Base-by-base conservation (phyloP, 192 early-diverging fungal genomes). In the Gaertneriomyces sp. region DNA sequence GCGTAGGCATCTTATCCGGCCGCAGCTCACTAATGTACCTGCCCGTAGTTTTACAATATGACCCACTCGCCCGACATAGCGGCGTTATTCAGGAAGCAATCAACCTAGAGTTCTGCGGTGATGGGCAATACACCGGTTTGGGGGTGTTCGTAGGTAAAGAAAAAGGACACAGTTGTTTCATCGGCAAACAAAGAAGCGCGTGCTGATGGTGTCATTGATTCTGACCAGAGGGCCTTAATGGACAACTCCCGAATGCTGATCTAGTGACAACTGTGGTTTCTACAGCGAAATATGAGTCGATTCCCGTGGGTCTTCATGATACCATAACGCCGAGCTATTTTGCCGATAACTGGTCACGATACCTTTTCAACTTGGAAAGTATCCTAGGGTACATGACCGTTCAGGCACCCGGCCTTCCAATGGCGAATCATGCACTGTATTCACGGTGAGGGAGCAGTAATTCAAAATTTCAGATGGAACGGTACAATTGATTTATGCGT, bases 181-280 rank as follows among this genome's bases (percentile, higher is more conserved):
- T 20, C 14, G 12, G 2, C 54, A 1, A 43, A 38, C 58, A 14
- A 0, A 17, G 25, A 33, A 33, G 25, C 25, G 25, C 25, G 25
- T 63, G 38, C 33, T 9, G 20, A 66, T 20, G 38, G 17, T 11
- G 1, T 38, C n/a, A 9, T 51, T 62, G 60, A 52, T 61, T 17
- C 25, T 53, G 70, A 7, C 56, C 60, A 58, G 71, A 73, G 45
- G 93, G 95, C 6, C 82, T 93, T 14, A 92, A 91, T 71, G 95
- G 95, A 4, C 91, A 93, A 71, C 81, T 93, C 45, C 87, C 92
- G 12, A 98, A 98, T 71, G 83, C 94, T 40, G 95, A 98, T 72
- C 79, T 93, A 59, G 80, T 95, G 61, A 92, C 91, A 44, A 90
- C 89, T 1, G 79, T 92, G 14, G 79, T 83, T 16, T 63, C 74